Evolutionary conservation across 2,329 filamentous ascomycete genomes (phyloP).

Genomic region (Zasmidium cellare): DNA sequence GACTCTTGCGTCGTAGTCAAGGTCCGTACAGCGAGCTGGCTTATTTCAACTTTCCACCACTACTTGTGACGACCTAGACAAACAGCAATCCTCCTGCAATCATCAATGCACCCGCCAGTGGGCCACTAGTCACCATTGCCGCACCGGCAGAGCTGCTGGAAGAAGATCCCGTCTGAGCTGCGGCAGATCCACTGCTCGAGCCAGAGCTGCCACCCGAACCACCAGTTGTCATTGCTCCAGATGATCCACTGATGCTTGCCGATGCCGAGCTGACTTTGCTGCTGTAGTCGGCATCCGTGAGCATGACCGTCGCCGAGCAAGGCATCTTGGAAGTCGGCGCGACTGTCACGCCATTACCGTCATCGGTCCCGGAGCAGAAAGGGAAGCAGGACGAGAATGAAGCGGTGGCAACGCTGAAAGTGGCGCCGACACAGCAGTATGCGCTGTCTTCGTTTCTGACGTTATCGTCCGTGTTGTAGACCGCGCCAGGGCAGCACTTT

Average conservation of each 20-base stretch:
- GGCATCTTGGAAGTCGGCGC: not conserved
- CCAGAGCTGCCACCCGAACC: not conserved
- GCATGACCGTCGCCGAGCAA: not conserved
- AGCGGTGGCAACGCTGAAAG: not conserved
- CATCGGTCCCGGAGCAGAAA: not conserved
- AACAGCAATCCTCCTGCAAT: not conserved
- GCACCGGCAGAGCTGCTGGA: not conserved
- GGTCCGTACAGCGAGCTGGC: no score
- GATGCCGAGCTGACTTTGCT: not conserved
- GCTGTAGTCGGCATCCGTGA: not conserved
- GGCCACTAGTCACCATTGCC: not conserved
- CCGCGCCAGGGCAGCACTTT: not conserved
- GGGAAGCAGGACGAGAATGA: not conserved
- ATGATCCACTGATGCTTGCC: not conserved
- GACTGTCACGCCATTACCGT: not conserved
- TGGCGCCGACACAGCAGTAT: not conserved
- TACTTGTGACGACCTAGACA: not conserved
- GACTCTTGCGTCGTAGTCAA: no score
- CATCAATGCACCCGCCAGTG: not conserved
- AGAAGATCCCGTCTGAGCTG: not conserved
- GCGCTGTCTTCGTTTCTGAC: not conserved
- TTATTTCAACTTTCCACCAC: no score
- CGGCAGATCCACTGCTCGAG: no score
- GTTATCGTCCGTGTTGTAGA: not conserved
- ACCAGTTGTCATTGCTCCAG: not conserved